Conservation (phyloP, 495 filamentous ascomycete species). For the Tetracladium marchalianum region DNA sequence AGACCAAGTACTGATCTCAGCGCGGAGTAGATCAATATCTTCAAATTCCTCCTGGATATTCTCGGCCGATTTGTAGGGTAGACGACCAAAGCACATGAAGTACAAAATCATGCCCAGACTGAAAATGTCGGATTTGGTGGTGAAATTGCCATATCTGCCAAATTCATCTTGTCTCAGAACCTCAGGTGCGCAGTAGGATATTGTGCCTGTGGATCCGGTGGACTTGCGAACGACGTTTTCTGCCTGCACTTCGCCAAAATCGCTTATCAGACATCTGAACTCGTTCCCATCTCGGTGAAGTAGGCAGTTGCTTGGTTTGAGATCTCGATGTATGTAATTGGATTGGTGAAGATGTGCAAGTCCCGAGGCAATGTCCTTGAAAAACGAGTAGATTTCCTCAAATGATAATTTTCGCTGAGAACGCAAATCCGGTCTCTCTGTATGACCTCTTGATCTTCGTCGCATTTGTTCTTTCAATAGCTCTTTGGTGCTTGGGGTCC, state of each 20-base stretch:
- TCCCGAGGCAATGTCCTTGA: slow-evolving; percentile 89
- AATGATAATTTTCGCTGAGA: slow-evolving; percentile 62
- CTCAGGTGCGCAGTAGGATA: slow-evolving; percentile 95
- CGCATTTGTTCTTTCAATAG: slow-evolving; percentile 80
- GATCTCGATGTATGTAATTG: slow-evolving; percentile 90
- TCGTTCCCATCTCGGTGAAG: slow-evolving; percentile 55
- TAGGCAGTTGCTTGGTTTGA: slow-evolving; percentile 96
- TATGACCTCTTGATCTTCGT: slow-evolving; percentile 43
- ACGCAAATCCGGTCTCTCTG: slow-evolving; percentile 33
- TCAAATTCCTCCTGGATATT: slow-evolving; percentile 83
- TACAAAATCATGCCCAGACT: slow-evolving; percentile 97
- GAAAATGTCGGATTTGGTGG: slow-evolving; percentile 92
- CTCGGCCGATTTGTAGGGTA: slow-evolving; percentile 74
- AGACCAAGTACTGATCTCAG: slow-evolving; percentile 77
- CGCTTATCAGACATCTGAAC: slow-evolving; percentile 77
- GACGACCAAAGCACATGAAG: slow-evolving; percentile 87
- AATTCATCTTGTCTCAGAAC: slow-evolving; percentile 61
- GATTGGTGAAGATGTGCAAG: slow-evolving; percentile 85
- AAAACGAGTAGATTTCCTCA: slow-evolving; percentile 93
- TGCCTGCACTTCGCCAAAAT: slow-evolving; percentile 91
- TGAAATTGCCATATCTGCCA: slow-evolving; percentile 83
- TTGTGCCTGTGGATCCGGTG: slow-evolving; percentile 89
- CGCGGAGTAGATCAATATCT: slow-evolving; percentile 79
- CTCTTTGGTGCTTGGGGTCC: slow-evolving; percentile 50
- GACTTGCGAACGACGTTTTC: slow-evolving; percentile 72